Base-by-base conservation (phyloP, 352 stramenopile species). In the Stephanocyclus meneghinianus region DNA sequence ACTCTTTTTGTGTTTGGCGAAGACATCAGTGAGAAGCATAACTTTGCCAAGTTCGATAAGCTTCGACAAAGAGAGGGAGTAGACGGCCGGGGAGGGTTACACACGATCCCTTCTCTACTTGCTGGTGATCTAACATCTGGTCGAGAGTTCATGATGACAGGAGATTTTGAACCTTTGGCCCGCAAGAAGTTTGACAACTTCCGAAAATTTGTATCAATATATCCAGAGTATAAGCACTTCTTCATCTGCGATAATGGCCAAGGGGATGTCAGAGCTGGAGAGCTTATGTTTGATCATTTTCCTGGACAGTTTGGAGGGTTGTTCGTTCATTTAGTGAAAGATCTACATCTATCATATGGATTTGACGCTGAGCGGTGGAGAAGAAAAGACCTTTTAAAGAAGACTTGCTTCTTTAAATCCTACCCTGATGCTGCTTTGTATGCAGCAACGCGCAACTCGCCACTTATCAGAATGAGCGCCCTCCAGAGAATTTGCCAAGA, bases 191-290 rank as follows among this genome's bases (percentile, higher is more conserved):
- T 98, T 87, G 77, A 93, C 59, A 96, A 96, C 68, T 96, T 97
- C 66, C 83, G 87, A 59, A 92, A 98, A 80, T 99, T 98, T 79
- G 97, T 98, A 30, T 94, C 95, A 60, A 93, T 99, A 35, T 99
- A 99, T 81, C 97, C 97, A 0, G 97, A 99, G 86, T 99, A 98
- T 82, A 96, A 94, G 66, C 96, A 98, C 83, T 94, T 99, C 11
- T 99, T 99, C 83, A 94, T 99, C 42, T 97, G 96, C 4, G 97
- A 99, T 88, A 99, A 99, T 72, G 97, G 90, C 51, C 90, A 94
- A 76, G 90, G 90, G 44, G 90, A 94, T 74, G 90, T 93, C 1
- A 78, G 85, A 69, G 90, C 87, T 13, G 86, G 80, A 55, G 87
- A 94, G 64, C 68, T 94, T 48, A 94, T 94, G 87, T 87, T 88